Evolutionary conservation across 352 stramenopile species (phyloP), one percentile per base, ranked within the genome.

Genomic region (Globisporangium parvum): DNA sequence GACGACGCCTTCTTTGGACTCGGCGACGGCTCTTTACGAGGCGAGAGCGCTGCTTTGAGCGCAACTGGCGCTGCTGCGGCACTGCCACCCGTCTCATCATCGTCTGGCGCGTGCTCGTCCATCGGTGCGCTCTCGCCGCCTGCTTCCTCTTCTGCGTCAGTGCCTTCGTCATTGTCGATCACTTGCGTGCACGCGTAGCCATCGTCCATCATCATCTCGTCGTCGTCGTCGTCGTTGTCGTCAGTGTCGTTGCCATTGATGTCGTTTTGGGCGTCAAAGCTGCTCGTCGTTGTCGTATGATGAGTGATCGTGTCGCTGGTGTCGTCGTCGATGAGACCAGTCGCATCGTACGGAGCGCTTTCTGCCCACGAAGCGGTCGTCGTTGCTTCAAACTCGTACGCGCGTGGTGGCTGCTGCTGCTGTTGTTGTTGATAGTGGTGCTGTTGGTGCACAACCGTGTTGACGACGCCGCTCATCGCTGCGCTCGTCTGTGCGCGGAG

Each of bases 161-260:
- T 47, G 55, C 37, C n/a, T n/a, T 53, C 48, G 8, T 61, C 46
- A 10, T 65, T 37, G 35, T 57, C 45, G 26, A 63, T 45, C 15
- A 53, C 28, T 20, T 63, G 59, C 18, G 59, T 65, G 44, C 26
- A 26, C 12, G 37, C 18, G 2, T 47, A 28, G 18, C 11, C n/a
- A 21, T 28, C 33, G 47, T 37, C 46, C 10, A 51, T 44, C 57
- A 59, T 63, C 6, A 48, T 39, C 42, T 62, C 45, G 41, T 57
- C 18, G n/a, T 39, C 37, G 17, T 50, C 44, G 50, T 64, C 18
- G 37, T 71, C 63, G 35, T 59, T 52, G 15, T 40, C 33, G n/a
- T 56, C 39, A n/a, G 39, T 9, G 9, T 56, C 37, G 12, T 60
- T 53, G n/a, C n/a, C n/a, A n/a, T n/a, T 41, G 20, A 44, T 9